Percentiles rank a stretch among this genome's conserved stretches.
phyloP scores from a whole-genome alignment of 495 filamentous ascomycete genomes.

The Aspergillus egyptiacus region DNA sequence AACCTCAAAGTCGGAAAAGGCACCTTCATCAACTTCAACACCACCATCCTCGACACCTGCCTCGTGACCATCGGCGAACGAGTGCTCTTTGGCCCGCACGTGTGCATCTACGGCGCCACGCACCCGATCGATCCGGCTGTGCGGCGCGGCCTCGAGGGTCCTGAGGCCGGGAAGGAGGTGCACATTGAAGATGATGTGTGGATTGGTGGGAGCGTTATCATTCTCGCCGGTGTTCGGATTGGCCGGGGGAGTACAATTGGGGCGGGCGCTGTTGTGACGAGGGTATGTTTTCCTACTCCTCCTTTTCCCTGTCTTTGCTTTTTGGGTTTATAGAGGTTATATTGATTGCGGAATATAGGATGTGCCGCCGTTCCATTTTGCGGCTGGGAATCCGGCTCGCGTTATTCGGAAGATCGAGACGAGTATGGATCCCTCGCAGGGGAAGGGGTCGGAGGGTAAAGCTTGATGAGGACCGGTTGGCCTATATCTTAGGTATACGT shows the following conservation, averaged over 20 bases:
- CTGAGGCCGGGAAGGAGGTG: slow-evolving; percentile 69
- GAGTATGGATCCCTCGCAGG: slow-evolving; percentile 19
- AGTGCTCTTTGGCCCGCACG: slow-evolving; percentile 72
- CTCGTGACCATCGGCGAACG: slow-evolving; percentile 66
- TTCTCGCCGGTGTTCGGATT: slow-evolving; percentile 65
- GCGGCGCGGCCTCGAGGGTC: slow-evolving; percentile 62
- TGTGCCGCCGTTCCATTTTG: slow-evolving; percentile 51
- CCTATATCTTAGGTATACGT: no score
- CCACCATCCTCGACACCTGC: slow-evolving; percentile 70
- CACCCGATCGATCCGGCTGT: slow-evolving; percentile 68
- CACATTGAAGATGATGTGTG: slow-evolving; percentile 78
- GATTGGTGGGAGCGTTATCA: slow-evolving; percentile 68
- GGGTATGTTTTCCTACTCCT: slow-evolving; percentile 47
- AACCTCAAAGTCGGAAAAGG: slow-evolving; percentile 60
- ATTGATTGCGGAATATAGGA: slow-evolving; percentile 27
- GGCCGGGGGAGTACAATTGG: slow-evolving; percentile 67
- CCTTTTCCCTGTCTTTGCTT: background rate
- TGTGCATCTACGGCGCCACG: slow-evolving; percentile 59
- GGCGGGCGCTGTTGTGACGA: slow-evolving; percentile 78
- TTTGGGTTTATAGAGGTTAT: background rate
- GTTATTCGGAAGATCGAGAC: slow-evolving; percentile 47
- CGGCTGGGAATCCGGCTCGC: slow-evolving; percentile 58
- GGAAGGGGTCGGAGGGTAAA: background rate
- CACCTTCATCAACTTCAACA: slow-evolving; percentile 70
- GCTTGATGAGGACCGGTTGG: background rate